A percentile compares a stretch with the other conserved stretches of the same genome.
phyloP scores from a whole-genome alignment of 495 filamentous ascomycete genomes.

The Hypoxylon intermedium region DNA sequence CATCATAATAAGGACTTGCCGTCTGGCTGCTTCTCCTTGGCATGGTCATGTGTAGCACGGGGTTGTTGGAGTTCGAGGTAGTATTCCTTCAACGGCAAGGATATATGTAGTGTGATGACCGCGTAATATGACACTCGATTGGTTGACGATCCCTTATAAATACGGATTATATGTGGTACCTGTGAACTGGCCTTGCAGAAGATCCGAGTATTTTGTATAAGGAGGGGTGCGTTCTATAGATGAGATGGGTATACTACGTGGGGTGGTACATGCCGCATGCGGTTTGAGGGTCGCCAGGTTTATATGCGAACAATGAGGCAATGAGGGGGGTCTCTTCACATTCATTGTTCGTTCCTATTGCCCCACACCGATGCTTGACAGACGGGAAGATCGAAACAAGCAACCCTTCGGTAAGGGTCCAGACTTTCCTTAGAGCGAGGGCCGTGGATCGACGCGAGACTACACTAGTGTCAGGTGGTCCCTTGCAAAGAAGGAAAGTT shows the following conservation, averaged over 20 bases:
- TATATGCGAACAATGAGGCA: constrained; percentile 34
- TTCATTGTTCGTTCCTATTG: constrained; percentile 12
- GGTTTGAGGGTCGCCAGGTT: constrained; percentile 32
- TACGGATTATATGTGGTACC: constrained; percentile 20
- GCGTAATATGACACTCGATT: constrained; percentile 17
- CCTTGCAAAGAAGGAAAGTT: background rate
- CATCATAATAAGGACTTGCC: constrained; percentile 32
- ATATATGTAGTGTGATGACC: constrained; percentile 22
- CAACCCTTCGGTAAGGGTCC: constrained; percentile 15
- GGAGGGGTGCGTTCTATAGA: constrained; percentile 8
- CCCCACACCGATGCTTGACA: constrained; percentile 31
- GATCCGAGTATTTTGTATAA: constrained; percentile 13
- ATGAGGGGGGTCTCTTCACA: constrained; percentile 29
- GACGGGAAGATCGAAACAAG: constrained; percentile 16
- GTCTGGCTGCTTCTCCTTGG: constrained; percentile 11
- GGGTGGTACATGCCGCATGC: constrained; percentile 26
- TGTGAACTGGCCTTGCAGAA: constrained; percentile 11
- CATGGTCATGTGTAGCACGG: constrained; percentile 26
- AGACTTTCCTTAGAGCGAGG: constrained; percentile 26
- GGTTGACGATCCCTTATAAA: constrained; percentile 1
- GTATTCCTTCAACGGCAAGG: constrained; percentile 7
- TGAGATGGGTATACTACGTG: constrained; percentile 10
- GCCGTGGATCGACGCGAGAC: constrained; percentile 27
- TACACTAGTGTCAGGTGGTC: constrained; percentile 3
- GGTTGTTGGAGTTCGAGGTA: constrained; percentile 8